Base-by-base conservation (phyloP, 1,284 basidiomycete species). In the Apiotrichum laibachii region DNA sequence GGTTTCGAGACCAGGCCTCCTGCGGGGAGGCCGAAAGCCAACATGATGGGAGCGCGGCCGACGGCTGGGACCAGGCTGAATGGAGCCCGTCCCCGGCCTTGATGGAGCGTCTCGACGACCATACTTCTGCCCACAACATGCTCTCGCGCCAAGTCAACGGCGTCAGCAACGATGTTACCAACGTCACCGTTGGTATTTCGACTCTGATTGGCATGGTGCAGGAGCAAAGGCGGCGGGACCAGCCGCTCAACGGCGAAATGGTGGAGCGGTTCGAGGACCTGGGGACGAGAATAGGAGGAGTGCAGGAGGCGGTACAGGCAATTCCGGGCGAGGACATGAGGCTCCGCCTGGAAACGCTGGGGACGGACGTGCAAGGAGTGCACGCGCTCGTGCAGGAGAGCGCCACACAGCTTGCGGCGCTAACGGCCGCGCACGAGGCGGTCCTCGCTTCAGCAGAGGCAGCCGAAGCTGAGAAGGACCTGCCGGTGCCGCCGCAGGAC, bases 171-270 rank as follows among this genome's bases (percentile, higher is more conserved):
- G 67, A 67, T 45, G 54, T 72, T 11, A 60, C 63, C 21, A 48
- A 50, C 19, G 65, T 69, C 19, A 42, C 40, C 3, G 50, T 22
- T 6, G 43, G 49, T 13, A 12, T 59, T 7, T 37, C 31, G 10
- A n/a, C 34, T 21, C 43, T 59, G 35, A 37, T 31, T 46, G 33
- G 8, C 19, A 53, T 53, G 51, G 42, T 19, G 51, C 9, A 11
- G n/a, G 50, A 57, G 34, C 21, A 45, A 37, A 35, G 50, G 16
- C 51, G 51, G 13, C n/a, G 15, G n/a, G 42, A 8, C 7, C 33
- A 37, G 37, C 37, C 49, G 21, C 34, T 40, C n/a, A 94, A 98
- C 76, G 35, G 31, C 15, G 46, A 52, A 19, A 47, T 58, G 1
- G 39, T 26, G 2, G 48, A 60, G 21, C 58, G 54, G 18, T 45